Evolutionary conservation across 495 filamentous ascomycete genomes (phyloP).

Genomic region (Parathielavia hyrcaniae): DNA sequence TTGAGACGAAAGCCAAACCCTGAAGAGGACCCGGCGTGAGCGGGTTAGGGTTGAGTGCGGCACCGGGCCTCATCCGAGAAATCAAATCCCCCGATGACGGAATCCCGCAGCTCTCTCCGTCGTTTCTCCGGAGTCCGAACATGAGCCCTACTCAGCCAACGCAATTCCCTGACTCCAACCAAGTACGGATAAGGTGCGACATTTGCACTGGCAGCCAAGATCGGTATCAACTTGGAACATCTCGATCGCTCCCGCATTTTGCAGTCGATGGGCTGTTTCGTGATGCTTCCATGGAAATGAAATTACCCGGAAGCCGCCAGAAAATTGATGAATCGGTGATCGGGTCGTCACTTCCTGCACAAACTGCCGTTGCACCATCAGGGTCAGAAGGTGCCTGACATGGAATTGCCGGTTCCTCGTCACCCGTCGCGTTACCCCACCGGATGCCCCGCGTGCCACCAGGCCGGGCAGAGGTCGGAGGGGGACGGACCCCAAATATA

Average conservation of each 20-base stretch:
- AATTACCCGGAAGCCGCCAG: conserved; percentile 19
- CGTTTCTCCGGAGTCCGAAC: conserved; percentile 3
- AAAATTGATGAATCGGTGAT: too few species aligned
- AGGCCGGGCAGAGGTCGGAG: background rate
- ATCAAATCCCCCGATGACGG: too few species aligned
- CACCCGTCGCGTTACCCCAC: conserved; percentile 18
- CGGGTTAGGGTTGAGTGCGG: background rate
- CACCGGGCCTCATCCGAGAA: background rate
- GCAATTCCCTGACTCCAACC: too few species aligned
- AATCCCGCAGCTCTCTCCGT: background rate
- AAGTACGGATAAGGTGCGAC: too few species aligned
- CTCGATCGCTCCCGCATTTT: too few species aligned
- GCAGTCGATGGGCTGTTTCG: background rate
- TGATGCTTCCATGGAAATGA: background rate
- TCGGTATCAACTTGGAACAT: background rate
- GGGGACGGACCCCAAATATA: conserved; percentile 15
- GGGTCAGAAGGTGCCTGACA: background rate
- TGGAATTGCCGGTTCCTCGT: conserved; percentile 14
- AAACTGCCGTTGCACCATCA: conserved; percentile 16
- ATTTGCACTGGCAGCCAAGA: too few species aligned
- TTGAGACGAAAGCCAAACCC: too few species aligned
- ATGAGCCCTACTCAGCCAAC: too few species aligned
- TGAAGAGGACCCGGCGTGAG: background rate
- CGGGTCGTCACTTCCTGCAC: background rate
- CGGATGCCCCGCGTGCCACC: conserved; percentile 12